These are phyloP conservation scores for Lachancea sp. DNA, from an alignment of 805 yeast species.

Conservation along the genomic window DNA sequence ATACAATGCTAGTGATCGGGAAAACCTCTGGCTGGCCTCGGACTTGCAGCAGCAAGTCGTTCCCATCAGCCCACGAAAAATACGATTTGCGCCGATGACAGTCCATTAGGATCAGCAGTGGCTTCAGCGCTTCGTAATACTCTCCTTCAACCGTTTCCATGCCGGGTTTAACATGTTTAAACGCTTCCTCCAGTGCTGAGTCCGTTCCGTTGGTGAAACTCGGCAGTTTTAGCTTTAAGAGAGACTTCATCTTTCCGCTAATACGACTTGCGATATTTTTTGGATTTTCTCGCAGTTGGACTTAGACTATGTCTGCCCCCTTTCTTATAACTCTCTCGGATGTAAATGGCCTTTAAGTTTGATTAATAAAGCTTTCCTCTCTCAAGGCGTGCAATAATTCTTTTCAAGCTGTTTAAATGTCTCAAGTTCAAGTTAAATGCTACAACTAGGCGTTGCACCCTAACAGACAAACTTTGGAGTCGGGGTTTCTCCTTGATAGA, in stretches of 20 bases:
- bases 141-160: not conserved
- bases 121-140: constrained; percentile 9
- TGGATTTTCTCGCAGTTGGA: not conserved
- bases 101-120: constrained; percentile 10
- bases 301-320: not conserved
- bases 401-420: too few relatives aligned
- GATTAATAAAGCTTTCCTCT: too few relatives aligned
- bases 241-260: constrained; percentile 3
- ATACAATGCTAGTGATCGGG: constrained; percentile 4
- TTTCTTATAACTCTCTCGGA: not conserved
- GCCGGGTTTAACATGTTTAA: constrained; percentile 1
- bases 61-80: constrained; percentile 2
- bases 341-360: too few relatives aligned
- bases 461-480: too few relatives aligned
- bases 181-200: not conserved
- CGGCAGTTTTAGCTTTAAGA: constrained; percentile 1
- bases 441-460: too few relatives aligned
- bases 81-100: constrained; percentile 10
- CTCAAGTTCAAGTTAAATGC: too few relatives aligned
- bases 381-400: too few relatives aligned
- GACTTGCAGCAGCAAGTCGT: constrained; percentile 1
- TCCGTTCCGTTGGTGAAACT: not conserved
- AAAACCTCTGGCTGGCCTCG: constrained; percentile 3
- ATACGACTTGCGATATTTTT: not conserved
- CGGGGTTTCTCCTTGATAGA: not conserved